These are phyloP conservation scores for Kondoa malvinella DNA, from an alignment of 768 basidiomycete genomes.

Conservation along the genomic window DNA sequence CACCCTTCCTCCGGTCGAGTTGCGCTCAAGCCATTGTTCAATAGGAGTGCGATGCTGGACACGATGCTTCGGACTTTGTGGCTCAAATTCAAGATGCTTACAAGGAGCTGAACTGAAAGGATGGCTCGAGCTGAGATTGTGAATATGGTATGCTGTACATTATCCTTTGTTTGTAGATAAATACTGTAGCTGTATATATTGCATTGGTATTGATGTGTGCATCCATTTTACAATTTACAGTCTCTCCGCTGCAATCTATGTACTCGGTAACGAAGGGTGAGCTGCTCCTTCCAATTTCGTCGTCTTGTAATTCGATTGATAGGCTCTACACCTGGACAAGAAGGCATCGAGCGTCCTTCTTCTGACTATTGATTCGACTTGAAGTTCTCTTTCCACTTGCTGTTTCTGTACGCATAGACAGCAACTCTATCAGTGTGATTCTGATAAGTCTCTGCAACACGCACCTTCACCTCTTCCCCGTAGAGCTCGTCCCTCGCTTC, in stretches of 20 bases:
- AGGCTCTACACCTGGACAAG: not conserved
- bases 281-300: not conserved
- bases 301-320: not conserved
- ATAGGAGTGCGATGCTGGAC: conserved; percentile 1
- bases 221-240: no score
- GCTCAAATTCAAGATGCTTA: not conserved
- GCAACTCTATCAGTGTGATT: not conserved
- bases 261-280: not conserved
- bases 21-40: not conserved
- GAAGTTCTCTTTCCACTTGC: not conserved
- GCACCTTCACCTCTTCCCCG: not conserved
- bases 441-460: not conserved
- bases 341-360: not conserved
- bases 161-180: not conserved
- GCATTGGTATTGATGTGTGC: no score
- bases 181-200: not conserved
- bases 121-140: not conserved
- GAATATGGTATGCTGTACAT: not conserved
- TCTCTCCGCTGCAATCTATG: not conserved
- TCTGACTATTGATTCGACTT: not conserved
- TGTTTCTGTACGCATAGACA: not conserved
- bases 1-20: not conserved
- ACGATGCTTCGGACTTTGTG: not conserved
- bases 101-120: not conserved
- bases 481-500: not conserved